Evolutionary conservation across 192 early-diverging fungal genomes (phyloP).

Genomic region (Coemansia sp.): DNA sequence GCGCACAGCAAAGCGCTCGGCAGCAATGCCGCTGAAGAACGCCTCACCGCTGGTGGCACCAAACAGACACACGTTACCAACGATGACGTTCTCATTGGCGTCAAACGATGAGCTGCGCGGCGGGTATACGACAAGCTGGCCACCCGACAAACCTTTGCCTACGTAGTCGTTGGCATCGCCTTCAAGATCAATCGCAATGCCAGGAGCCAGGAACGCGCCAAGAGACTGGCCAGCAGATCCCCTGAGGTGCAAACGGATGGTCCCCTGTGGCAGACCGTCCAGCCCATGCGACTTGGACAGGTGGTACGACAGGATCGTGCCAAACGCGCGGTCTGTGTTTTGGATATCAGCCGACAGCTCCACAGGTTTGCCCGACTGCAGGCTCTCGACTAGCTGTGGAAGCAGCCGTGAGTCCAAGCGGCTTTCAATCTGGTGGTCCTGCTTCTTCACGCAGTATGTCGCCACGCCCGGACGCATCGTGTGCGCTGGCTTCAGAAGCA

Average conservation of each 20-base stretch:
- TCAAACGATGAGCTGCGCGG: constrained; percentile 77
- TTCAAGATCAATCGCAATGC: constrained; percentile 88
- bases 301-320: constrained; percentile 89
- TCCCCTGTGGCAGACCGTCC: constrained; percentile 79
- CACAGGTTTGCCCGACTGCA: constrained; percentile 60
- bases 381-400: constrained; percentile 73
- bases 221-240: constrained; percentile 97
- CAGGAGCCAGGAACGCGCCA: constrained; percentile 90
- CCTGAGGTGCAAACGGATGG: constrained; percentile 79
- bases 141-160: constrained; percentile 97
- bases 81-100: constrained; percentile 86
- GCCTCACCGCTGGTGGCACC: constrained; percentile 91
- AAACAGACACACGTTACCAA: constrained; percentile 97
- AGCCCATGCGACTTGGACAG: constrained; percentile 79
- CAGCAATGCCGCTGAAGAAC: constrained; percentile 91
- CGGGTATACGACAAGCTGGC: constrained; percentile 85
- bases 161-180: constrained; percentile 99
- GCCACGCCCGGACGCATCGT: constrained; percentile 85
- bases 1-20: constrained; percentile 96
- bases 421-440: constrained; percentile 85
- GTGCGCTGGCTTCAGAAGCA: constrained; percentile 86
- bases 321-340: constrained; percentile 95
- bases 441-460: constrained; percentile 77
- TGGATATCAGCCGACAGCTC: constrained; percentile 66
- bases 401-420: constrained; percentile 88